A percentile compares a stretch with the other conserved stretches of the same genome.
phyloP scores from a whole-genome alignment of 768 basidiomycete genomes.

The Kwoniella heveanensis region DNA sequence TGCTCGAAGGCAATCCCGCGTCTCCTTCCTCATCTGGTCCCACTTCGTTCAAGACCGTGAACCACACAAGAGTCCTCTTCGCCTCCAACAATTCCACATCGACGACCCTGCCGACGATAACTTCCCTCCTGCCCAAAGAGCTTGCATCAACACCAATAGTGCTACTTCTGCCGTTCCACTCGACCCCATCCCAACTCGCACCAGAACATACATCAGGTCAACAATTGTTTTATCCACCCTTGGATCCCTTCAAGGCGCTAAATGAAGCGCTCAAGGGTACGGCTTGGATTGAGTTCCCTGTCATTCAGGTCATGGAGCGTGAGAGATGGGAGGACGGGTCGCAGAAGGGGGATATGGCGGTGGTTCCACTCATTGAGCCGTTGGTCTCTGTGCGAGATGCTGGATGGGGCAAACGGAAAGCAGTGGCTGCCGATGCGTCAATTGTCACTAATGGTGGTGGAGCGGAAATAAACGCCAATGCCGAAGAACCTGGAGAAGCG shows the following conservation, averaged over 20 bases:
- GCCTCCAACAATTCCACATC: conserved; percentile 63
- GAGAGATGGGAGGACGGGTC: conserved; percentile 60
- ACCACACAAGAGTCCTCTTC: conserved; percentile 56
- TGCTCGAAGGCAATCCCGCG: neutral
- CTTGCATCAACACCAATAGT: conserved; percentile 13
- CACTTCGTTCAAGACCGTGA: conserved; percentile 6
- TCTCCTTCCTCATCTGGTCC: too few species aligned
- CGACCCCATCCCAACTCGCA: conserved; percentile 29
- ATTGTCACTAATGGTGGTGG: neutral
- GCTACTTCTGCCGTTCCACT: conserved; percentile 41
- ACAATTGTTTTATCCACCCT: conserved; percentile 60
- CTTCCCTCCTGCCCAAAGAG: conserved; percentile 15
- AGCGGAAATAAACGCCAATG: neutral
- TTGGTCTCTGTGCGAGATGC: conserved; percentile 12
- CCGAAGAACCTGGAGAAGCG: neutral
- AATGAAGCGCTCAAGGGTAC: conserved; percentile 62
- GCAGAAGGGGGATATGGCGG: neutral
- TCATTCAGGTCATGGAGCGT: conserved; percentile 72
- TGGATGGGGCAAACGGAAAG: conserved; percentile 21
- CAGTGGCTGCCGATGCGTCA: neutral
- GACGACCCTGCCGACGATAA: conserved; percentile 22
- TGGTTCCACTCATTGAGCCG: conserved; percentile 12
- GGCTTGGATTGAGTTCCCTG: conserved; percentile 80
- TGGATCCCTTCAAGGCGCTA: conserved; percentile 64
- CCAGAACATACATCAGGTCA: conserved; percentile 19